Conservation (phyloP, 2,329 filamentous ascomycete species). For the Chrysoporthe puriensis region DNA sequence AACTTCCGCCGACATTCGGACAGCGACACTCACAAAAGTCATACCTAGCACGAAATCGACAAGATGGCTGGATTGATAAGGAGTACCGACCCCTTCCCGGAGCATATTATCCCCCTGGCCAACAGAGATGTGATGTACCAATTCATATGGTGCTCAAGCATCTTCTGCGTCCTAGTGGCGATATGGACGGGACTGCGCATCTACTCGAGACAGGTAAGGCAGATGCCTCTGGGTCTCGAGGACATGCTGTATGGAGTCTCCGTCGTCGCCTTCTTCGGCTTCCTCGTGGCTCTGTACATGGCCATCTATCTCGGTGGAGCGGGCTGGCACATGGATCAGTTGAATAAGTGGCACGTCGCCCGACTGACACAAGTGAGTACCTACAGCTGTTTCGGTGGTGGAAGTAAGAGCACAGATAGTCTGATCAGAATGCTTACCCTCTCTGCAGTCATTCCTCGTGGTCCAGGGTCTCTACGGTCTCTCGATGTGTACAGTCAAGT, state of each 20-base stretch:
- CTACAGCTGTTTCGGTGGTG: background rate
- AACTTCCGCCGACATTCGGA: background rate
- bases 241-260: conserved; percentile 18
- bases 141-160: conserved; percentile 21
- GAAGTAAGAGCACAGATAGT: background rate
- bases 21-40: background rate
- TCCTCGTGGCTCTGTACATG: conserved; percentile 17
- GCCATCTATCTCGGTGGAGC: conserved; percentile 17
- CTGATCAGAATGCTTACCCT: background rate
- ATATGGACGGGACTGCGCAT: conserved; percentile 22
- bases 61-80: background rate
- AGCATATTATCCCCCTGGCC: conserved; percentile 17
- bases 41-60: background rate
- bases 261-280: conserved; percentile 19
- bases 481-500: conserved; percentile 24
- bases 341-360: conserved; percentile 18
- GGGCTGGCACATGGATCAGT: conserved; percentile 19
- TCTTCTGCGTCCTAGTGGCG: conserved; percentile 16
- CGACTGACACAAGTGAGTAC: conserved; percentile 22
- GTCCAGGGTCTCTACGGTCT: conserved; percentile 18
- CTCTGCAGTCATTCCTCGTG: conserved; percentile 19
- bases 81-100: conserved; percentile 4
- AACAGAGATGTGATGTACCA: conserved; percentile 6
- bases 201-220: conserved; percentile 18
- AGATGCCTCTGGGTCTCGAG: conserved; percentile 13